Percentiles rank a stretch among this genome's conserved stretches.
phyloP scores from a whole-genome alignment of 2,329 filamentous ascomycete species.

The Rhynchosporium secalis region DNA sequence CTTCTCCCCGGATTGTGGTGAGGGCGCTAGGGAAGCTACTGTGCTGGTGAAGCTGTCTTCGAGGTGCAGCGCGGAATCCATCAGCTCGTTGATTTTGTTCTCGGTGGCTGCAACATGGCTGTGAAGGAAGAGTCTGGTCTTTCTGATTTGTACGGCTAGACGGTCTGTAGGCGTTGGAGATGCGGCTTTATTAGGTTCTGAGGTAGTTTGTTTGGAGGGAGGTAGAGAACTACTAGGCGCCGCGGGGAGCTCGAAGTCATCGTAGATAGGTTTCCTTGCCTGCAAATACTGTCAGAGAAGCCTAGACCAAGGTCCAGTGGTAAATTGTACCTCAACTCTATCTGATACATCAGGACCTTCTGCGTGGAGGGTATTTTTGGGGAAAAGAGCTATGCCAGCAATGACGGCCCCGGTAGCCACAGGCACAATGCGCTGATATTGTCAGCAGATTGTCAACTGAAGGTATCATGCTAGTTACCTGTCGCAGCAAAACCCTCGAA shows the following conservation, averaged over 20 bases:
- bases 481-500: constrained; percentile 53
- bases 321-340: constrained; percentile 16
- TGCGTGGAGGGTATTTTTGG: constrained; percentile 48
- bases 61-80: constrained; percentile 78
- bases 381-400: constrained; percentile 48
- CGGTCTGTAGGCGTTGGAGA: constrained; percentile 84
- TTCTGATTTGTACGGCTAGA: constrained; percentile 78
- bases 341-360: constrained; percentile 43
- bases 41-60: constrained; percentile 91
- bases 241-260: constrained; percentile 56
- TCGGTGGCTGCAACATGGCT: constrained; percentile 72
- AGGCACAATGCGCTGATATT: constrained; percentile 49
- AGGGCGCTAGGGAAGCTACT: constrained; percentile 81
- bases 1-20: constrained; percentile 81
- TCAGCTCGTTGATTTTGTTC: constrained; percentile 77
- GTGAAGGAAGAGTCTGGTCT: constrained; percentile 79
- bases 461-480: constrained; percentile 42
- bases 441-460: constrained; percentile 29
- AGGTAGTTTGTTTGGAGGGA: constrained; percentile 29
- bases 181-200: constrained; percentile 36
- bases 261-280: constrained; percentile 76
- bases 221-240: constrained; percentile 35
- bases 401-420: constrained; percentile 44
- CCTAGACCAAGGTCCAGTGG: background rate
- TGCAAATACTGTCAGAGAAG: constrained; percentile 33